Base-by-base conservation (phyloP, 2,329 filamentous ascomycete genomes). In the Dothistroma septosporum region DNA sequence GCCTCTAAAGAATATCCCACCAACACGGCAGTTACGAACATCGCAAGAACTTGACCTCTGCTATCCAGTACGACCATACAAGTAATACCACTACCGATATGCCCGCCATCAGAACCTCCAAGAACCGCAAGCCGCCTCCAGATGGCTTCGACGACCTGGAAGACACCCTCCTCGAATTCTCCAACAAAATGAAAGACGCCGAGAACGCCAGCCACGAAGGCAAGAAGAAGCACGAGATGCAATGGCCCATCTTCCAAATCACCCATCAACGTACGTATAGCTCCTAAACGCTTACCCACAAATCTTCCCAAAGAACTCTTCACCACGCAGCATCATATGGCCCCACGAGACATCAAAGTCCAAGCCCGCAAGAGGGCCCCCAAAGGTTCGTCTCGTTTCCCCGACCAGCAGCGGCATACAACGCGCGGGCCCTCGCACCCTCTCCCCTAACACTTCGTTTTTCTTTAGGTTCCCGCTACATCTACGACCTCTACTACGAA, bases 231-330 rank as follows among this genome's bases (percentile, higher is more conserved):
- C 89, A 97, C 73, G 91, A 97, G 78, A 90, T 91, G 68, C 85
- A 92, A 66, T 99, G 94, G 94, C 93, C 94, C 63, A 92, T 99
- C 67, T 97, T 99, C 73, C 92, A 97, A 76, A 97, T 99, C 74
- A 88, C 88, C 24, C 94, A 99, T 77, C 92, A 97, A 78, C 87
- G 93, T 79, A 88, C 79, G 76, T 73, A 67, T 63, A 21, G 32
- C 53, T 59, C 56, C 53, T 32, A 32, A 44, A 16, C 54, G 6
- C 24, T 28, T 28, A 28, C 24, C 24, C 24, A 28, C 24, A 28
- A 28, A 28, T 28, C 24, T 28, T 6, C 24, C 24, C 24, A 28
- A 28, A 28, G 24, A 28, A 28, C 2, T 28, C 24, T 28, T 28
- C 24, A 28, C 2, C 24, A 28, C 24, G 6, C 24, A 28, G 24